phyloP scores from a whole-genome alignment of 164 flowering plant species.

The Vitis rotundifolia region DNA sequence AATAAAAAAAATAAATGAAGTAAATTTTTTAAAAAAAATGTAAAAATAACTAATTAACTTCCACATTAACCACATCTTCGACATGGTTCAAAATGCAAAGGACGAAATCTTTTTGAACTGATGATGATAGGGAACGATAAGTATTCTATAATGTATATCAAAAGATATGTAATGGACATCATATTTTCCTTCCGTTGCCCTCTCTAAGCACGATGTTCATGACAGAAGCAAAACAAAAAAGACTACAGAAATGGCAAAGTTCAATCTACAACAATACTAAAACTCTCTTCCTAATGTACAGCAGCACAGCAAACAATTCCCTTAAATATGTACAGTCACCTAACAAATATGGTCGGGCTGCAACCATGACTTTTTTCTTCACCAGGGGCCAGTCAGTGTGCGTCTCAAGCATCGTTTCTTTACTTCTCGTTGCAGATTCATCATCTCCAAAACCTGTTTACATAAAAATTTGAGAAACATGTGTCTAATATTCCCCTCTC shows the following conservation, averaged over 20 bases:
- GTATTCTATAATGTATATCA: neutral
- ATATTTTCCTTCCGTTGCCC: neutral
- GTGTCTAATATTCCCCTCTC: no score
- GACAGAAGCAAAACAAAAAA: neutral
- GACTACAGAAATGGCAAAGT: neutral
- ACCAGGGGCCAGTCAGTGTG: slow-evolving; percentile 78
- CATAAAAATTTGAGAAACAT: no score
- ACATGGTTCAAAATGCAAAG: neutral
- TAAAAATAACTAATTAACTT: no score
- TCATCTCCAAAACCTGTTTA: slow-evolving; percentile 60
- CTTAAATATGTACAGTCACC: slow-evolving; percentile 37
- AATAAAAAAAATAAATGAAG: no score
- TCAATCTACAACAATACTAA: slow-evolving; percentile 1
- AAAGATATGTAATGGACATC: neutral
- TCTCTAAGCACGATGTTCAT: neutral
- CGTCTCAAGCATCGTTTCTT: slow-evolving; percentile 67
- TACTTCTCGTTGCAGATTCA: slow-evolving; percentile 36
- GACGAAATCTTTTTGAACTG: neutral
- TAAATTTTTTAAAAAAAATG: no score
- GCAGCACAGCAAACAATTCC: slow-evolving; percentile 13
- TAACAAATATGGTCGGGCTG: slow-evolving; percentile 1
- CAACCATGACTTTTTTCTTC: slow-evolving; percentile 7
- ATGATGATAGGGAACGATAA: neutral
- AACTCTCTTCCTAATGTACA: slow-evolving; percentile 14
- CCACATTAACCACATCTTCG: neutral